Conservation (phyloP, 2,329 filamentous ascomycete genomes). For the Neonectria hederae region DNA sequence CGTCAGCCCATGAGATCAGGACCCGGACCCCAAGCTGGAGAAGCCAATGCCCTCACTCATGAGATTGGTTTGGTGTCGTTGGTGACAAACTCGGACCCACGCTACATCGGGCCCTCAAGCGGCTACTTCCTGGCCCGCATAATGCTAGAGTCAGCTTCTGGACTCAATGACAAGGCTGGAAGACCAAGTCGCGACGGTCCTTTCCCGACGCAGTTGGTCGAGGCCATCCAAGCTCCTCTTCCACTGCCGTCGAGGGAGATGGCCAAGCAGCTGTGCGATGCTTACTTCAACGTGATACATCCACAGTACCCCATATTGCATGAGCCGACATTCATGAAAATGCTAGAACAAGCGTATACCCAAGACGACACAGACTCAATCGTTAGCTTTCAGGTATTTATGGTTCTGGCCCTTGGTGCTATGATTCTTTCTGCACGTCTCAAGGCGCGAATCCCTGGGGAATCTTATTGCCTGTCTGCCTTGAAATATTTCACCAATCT, state of each 20-base stretch:
- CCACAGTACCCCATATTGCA: conserved; percentile 61
- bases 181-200: conserved; percentile 17
- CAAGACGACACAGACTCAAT: conserved; percentile 42
- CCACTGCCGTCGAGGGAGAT: conserved; percentile 46
- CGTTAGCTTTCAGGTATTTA: conserved; percentile 58
- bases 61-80: conserved; percentile 64
- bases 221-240: conserved; percentile 46
- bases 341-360: conserved; percentile 51
- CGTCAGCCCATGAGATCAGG: conserved; percentile 24
- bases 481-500: conserved; percentile 57
- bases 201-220: conserved; percentile 44
- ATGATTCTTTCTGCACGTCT: conserved; percentile 55
- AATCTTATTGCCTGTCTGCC: conserved; percentile 60
- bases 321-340: conserved; percentile 51
- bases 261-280: conserved; percentile 52
- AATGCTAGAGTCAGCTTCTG: conserved; percentile 53
- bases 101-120: conserved; percentile 65
- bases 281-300: conserved; percentile 60
- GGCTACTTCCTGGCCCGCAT: conserved; percentile 63
- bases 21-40: conserved; percentile 26
- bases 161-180: conserved; percentile 27
- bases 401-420: conserved; percentile 62
- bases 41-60: conserved; percentile 50
- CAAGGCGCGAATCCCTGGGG: conserved; percentile 55
- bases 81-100: conserved; percentile 56